Evolutionary conservation across 2,329 filamentous ascomycete species (phyloP).

Genomic region (Exophiala aquamarina): DNA sequence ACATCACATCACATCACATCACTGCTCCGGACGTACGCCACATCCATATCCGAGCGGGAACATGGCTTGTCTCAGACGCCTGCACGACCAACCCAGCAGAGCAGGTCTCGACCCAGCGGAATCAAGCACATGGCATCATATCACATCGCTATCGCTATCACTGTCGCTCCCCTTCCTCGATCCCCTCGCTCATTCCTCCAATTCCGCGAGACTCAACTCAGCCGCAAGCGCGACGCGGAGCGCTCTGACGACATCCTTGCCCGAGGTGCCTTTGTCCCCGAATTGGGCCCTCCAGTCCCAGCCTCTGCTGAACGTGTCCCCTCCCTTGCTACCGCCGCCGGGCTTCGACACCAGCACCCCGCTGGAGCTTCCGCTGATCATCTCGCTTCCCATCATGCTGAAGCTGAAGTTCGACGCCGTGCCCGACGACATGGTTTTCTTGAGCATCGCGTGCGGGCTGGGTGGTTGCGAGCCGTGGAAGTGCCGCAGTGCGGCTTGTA

Average conservation of each 20-base stretch:
- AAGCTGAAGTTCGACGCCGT: slow-evolving; percentile 55
- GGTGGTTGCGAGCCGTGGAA: slow-evolving; percentile 59
- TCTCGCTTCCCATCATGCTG: slow-evolving; percentile 71
- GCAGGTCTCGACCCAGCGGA: no score
- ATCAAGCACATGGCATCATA: no score
- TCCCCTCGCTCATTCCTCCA: slow-evolving; percentile 13
- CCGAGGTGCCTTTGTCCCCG: slow-evolving; percentile 55
- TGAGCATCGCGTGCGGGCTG: slow-evolving; percentile 66
- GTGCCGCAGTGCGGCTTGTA: slow-evolving; percentile 72
- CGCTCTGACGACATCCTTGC: slow-evolving; percentile 69
- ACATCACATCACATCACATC: no score
- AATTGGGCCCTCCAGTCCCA: slow-evolving; percentile 72
- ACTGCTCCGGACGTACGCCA: no score
- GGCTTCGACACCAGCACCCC: slow-evolving; percentile 38
- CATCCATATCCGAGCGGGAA: no score
- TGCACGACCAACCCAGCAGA: no score
- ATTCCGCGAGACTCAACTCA: slow-evolving; percentile 53
- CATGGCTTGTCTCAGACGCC: no score
- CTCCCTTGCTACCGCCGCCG: slow-evolving; percentile 5
- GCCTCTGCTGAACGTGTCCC: slow-evolving; percentile 45
- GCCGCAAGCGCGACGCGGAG: slow-evolving; percentile 72
- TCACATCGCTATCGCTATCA: no score
- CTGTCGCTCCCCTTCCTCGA: no score
- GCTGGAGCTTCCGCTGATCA: slow-evolving; percentile 60
- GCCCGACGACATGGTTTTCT: slow-evolving; percentile 57